Evolutionary conservation across 257 asterid genomes (phyloP).

Genomic region (Lithospermum erythrorhizon): DNA sequence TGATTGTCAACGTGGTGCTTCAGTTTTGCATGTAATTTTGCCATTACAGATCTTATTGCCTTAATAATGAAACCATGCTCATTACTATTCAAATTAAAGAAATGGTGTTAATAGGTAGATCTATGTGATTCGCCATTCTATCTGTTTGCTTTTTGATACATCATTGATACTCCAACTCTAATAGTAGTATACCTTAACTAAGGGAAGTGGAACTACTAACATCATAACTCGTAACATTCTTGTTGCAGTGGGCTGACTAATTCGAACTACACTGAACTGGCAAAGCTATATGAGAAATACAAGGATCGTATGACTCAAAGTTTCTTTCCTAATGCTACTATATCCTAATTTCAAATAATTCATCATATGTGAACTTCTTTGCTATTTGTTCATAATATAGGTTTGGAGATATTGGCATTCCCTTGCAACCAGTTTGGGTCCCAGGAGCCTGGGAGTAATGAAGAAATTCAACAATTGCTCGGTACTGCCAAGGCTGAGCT

Average conservation of each 20-base stretch:
- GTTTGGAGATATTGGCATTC: slow-evolving; percentile 90
- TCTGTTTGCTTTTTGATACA: not conserved
- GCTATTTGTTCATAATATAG: slow-evolving; percentile 14
- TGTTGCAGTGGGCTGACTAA: slow-evolving; percentile 22
- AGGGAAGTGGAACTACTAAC: not conserved
- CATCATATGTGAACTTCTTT: too few species aligned
- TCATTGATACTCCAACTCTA: not conserved
- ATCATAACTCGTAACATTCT: slow-evolving; percentile 12
- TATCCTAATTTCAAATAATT: too few species aligned
- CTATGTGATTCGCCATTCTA: too few species aligned
- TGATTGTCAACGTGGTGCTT: slow-evolving; percentile 63
- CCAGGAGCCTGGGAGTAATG: slow-evolving; percentile 84
- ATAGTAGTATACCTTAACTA: not conserved
- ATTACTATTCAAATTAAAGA: not conserved
- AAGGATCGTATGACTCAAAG: too few species aligned
- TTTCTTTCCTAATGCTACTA: too few species aligned
- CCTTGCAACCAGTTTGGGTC: slow-evolving; percentile 96
- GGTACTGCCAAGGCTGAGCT: slow-evolving; percentile 73
- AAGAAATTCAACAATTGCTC: slow-evolving; percentile 62
- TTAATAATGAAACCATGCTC: not conserved
- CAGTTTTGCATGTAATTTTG: slow-evolving; percentile 12
- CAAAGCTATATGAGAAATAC: slow-evolving; percentile 24
- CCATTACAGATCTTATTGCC: not conserved
- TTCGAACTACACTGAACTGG: slow-evolving; percentile 20
- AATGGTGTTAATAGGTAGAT: too few species aligned